Conservation (phyloP, 345 rosid species). For the Bruguiera gymnorhiza region DNA sequence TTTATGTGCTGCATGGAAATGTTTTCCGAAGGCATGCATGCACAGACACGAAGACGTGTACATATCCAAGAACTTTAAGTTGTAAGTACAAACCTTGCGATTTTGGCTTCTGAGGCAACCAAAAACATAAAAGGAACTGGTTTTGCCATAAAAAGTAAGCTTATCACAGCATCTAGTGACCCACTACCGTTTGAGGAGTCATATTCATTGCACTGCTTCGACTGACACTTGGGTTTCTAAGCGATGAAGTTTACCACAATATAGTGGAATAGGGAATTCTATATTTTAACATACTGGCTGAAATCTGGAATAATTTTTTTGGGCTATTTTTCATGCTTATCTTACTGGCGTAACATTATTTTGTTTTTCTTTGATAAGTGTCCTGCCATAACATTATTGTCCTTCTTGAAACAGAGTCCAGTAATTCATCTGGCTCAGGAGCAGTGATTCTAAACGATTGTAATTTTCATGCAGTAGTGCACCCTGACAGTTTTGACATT, state of each 20-base stretch:
- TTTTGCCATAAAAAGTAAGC: too few species aligned
- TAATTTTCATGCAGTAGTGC: slow-evolving; percentile 96
- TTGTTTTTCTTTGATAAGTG: neutral
- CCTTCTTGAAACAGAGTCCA: slow-evolving; percentile 57
- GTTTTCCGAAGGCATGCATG: slow-evolving; percentile 3
- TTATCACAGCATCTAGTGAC: too few species aligned
- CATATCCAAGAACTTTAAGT: neutral
- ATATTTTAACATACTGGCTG: too few species aligned
- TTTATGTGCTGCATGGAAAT: neutral
- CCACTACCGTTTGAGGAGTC: too few species aligned
- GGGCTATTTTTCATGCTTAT: too few species aligned
- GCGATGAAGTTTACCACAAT: too few species aligned
- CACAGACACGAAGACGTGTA: too few species aligned
- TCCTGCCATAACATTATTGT: neutral
- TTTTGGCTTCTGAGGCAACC: neutral
- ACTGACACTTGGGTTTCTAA: too few species aligned
- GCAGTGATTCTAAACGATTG: slow-evolving; percentile 88
- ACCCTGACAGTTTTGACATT: slow-evolving; percentile 77
- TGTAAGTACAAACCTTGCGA: neutral
- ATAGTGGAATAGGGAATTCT: too few species aligned
- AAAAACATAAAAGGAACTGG: neutral
- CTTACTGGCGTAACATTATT: neutral
- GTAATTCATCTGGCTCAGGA: slow-evolving; percentile 69
- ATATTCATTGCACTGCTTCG: too few species aligned
- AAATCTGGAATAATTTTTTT: too few species aligned